Base-by-base conservation (phyloP, 495 filamentous ascomycete genomes). In the Neurospora sp. region DNA sequence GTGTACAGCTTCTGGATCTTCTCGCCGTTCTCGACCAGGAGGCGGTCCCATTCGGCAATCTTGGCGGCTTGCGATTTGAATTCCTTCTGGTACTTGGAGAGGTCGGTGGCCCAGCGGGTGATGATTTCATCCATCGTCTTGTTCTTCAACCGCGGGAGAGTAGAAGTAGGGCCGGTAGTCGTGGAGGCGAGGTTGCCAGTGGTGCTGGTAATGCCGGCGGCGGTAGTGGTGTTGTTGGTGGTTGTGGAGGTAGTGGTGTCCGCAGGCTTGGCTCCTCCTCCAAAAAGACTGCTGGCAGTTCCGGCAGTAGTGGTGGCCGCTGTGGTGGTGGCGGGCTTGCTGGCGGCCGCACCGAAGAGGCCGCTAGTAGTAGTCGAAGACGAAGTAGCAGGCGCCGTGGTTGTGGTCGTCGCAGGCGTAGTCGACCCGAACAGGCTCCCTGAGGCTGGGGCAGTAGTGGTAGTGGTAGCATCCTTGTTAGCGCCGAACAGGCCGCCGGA, bases 111-210 rank as follows among this genome's bases (percentile, higher is more conserved):
- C 96, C 96, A 99, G 21, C 93, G 89, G n/a, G 92, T 97, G 77
- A 99, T 94, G 76, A 99, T 98, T 80, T 99, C 96, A 78, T 98
- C 96, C 95, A 99, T 98, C 1, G 95, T 96, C 84, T 97, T 98
- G 80, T 97, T 97, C 85, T 96, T 97, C 28, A 99, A 84, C 15
- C 96, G 93, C 2, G 95, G 95, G 77, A 93, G 88, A 28, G 91
- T 88, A n/a, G 94, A 93, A 3, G 89, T 79, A 8, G 93, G 94
- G 0, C 94, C 94, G 48, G 88, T 82, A 28, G 92, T 95, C 1
- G 93, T 95, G n/a, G 88, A 87, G 17, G 87, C 86, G 72, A 93
- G 83, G 19, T 78, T 83, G 28, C 85, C 76, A 15, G 76, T 73
- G 40, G 80, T 75, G 31, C 76, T 72, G 3, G 73, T 62, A 34